Conservation (phyloP, 2,329 filamentous ascomycete species). For the Colletotrichum chlorophyti region DNA sequence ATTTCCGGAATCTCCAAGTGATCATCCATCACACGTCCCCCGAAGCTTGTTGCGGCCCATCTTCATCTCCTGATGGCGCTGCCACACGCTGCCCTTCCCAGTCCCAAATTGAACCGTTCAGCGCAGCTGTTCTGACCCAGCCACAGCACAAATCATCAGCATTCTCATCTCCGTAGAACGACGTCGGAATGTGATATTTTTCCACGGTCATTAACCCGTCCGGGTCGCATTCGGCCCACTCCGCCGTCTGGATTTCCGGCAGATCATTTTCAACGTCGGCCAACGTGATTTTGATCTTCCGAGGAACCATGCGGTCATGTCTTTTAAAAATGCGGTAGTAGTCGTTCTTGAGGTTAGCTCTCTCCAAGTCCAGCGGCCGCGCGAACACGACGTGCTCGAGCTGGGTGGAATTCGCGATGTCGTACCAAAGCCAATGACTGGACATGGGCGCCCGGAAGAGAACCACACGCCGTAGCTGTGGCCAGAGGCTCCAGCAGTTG, state of each 20-base stretch:
- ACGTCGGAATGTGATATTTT: slow-evolving; percentile 45
- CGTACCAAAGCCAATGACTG: slow-evolving; percentile 46
- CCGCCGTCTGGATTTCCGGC: slow-evolving; percentile 33
- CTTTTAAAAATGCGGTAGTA: slow-evolving; percentile 44
- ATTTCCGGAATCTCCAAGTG: no score
- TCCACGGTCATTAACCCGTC: slow-evolving; percentile 45
- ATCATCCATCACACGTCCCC: not conserved
- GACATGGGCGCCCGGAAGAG: slow-evolving; percentile 49
- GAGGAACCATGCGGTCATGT: slow-evolving; percentile 34
- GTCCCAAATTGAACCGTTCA: slow-evolving; percentile 48
- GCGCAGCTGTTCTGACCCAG: slow-evolving; percentile 47
- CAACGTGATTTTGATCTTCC: slow-evolving; percentile 33
- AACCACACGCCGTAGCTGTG: slow-evolving; percentile 47
- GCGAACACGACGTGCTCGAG: slow-evolving; percentile 52
- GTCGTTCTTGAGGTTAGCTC: slow-evolving; percentile 46
- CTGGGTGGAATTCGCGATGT: slow-evolving; percentile 42
- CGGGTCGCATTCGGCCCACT: slow-evolving; percentile 45
- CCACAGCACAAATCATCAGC: slow-evolving; percentile 44
- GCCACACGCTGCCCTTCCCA: slow-evolving; percentile 34
- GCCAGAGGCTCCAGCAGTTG: slow-evolving; percentile 52
- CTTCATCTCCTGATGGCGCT: not conserved
- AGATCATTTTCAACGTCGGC: slow-evolving; percentile 27
- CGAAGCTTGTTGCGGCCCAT: not conserved
- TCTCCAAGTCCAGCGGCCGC: slow-evolving; percentile 40
- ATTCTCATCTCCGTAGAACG: slow-evolving; percentile 47